Evolutionary conservation across 345 rosid genomes (phyloP).

Genomic region (Citrus mangshanensis): DNA sequence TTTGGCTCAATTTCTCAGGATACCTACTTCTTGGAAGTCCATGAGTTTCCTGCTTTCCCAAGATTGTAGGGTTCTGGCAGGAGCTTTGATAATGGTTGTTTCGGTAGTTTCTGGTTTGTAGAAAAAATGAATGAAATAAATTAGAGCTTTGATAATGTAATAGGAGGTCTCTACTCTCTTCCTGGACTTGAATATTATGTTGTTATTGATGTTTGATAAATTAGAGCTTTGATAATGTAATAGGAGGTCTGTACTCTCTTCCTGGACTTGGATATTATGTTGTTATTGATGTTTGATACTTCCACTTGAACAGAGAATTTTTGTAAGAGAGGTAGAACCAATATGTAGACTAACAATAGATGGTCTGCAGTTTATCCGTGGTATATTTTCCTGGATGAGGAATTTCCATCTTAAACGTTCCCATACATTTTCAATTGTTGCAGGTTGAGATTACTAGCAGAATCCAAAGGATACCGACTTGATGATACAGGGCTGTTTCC

Average conservation of each 20-base stretch:
- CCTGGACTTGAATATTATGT: neutral
- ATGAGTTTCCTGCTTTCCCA: neutral
- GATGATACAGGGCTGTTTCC: constrained; percentile 93
- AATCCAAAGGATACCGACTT: constrained; percentile 80
- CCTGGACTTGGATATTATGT: neutral
- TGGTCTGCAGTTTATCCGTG: neutral
- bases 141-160: neutral
- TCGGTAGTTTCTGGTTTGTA: neutral
- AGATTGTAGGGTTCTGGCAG: neutral
- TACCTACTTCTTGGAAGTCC: neutral
- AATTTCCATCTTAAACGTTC: neutral
- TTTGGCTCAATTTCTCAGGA: neutral
- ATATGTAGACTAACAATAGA: neutral
- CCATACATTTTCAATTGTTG: constrained; percentile 2
- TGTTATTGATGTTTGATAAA: neutral
- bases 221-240: neutral
- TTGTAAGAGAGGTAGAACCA: neutral
- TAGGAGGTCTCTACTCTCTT: neutral
- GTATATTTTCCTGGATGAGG: neutral
- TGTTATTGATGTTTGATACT: neutral
- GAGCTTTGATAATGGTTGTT: neutral
- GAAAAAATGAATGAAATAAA: neutral
- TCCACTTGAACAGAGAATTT: neutral
- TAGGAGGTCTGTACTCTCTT: neutral
- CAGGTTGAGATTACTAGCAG: constrained; percentile 91